A percentile compares a stretch with the other conserved stretches of the same genome.
phyloP scores from a whole-genome alignment of 805 yeast genomes.

The Tetrapisispora iriomotensis region DNA sequence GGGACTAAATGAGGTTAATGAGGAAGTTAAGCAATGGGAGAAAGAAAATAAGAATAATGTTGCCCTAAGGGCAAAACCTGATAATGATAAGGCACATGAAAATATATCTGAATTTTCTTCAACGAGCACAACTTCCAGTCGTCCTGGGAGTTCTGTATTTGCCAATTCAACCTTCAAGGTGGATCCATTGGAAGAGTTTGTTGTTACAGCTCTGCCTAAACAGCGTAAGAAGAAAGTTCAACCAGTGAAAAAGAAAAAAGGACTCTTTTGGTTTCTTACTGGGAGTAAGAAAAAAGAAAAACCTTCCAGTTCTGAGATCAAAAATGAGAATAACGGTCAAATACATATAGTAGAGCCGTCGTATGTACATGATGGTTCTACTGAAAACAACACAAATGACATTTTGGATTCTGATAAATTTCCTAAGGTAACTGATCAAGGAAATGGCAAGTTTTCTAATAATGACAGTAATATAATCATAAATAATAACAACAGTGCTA shows the following conservation, averaged over 20 bases:
- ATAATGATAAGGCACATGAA: background rate
- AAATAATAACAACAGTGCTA: no score
- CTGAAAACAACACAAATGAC: no score
- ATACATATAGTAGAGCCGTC: no score
- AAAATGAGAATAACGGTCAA: no score
- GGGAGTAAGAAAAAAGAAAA: background rate
- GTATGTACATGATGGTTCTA: no score
- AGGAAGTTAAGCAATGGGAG: slow-evolving; percentile 2
- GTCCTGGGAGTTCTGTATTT: slow-evolving; percentile 8
- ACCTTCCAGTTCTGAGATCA: no score
- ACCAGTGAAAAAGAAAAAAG: slow-evolving; percentile 13
- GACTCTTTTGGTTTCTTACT: slow-evolving; percentile 18
- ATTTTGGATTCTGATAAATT: no score
- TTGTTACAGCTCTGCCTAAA: slow-evolving; percentile 20
- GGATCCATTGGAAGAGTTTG: slow-evolving; percentile 24
- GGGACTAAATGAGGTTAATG: slow-evolving; percentile 1
- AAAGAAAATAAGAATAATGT: background rate
- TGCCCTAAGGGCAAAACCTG: background rate
- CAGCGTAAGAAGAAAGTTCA: slow-evolving; percentile 10
- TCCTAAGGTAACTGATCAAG: no score
- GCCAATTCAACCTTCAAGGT: slow-evolving; percentile 17
- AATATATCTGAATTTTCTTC: background rate
- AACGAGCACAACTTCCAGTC: background rate
- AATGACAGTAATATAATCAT: no score
- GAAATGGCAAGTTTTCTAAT: no score